A percentile compares a stretch with the other conserved stretches of the same genome.
Conservation (phyloP, 2,329 filamentous ascomycete genomes). For the Pseudonectria buxi region DNA sequence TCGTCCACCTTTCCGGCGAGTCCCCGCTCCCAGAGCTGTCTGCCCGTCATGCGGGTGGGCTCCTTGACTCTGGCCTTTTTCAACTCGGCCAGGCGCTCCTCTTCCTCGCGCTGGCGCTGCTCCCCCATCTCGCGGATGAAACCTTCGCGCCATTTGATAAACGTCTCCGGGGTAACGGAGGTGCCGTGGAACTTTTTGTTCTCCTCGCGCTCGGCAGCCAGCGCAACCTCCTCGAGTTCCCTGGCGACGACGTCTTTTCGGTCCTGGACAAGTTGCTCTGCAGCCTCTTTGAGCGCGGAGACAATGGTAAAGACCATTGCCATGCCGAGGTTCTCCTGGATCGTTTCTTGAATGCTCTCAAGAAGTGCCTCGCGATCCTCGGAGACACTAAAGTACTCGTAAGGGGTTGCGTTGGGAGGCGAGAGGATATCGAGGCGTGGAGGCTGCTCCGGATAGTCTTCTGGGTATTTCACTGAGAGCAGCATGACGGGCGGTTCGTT, state of each 20-base stretch:
- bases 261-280: conserved; percentile 75
- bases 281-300: conserved; percentile 78
- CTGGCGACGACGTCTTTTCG: conserved; percentile 60
- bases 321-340: conserved; percentile 93
- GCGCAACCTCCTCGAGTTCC: conserved; percentile 46
- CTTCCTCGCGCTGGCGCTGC: conserved; percentile 57
- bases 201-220: conserved; percentile 74
- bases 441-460: conserved; percentile 80
- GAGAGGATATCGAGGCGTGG: conserved; percentile 74
- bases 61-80: conserved; percentile 73
- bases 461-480: conserved; percentile 83
- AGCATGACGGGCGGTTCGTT: conserved; percentile 65
- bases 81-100: conserved; percentile 75
- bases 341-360: conserved; percentile 61
- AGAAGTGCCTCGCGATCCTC: conserved; percentile 74
- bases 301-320: conserved; percentile 94
- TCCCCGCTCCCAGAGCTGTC: conserved; percentile 72
- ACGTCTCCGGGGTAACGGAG: conserved; percentile 78
- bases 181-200: conserved; percentile 95
- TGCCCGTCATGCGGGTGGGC: conserved; percentile 64
- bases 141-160: conserved; percentile 70
- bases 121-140: conserved; percentile 81
- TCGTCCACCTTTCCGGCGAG: conserved; percentile 61
- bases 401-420: conserved; percentile 60
- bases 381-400: conserved; percentile 70